These are phyloP conservation scores for Plasmopara viticola DNA, from an alignment of 352 stramenopile species.

Conservation along the genomic window DNA sequence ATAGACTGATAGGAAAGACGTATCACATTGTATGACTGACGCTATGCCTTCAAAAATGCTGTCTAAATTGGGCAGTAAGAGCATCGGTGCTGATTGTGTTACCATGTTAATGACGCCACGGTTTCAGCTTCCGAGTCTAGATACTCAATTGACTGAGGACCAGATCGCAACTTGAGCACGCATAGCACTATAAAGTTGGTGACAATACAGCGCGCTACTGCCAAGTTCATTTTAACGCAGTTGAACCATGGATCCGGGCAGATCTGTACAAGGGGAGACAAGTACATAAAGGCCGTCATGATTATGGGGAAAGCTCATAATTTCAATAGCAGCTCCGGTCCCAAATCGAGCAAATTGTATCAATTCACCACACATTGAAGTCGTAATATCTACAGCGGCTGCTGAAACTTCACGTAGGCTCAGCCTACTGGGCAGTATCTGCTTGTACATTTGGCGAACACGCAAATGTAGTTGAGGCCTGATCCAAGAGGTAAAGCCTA, in stretches of 20 bases:
- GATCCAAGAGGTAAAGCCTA: slow-evolving; percentile 36
- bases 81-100: slow-evolving; percentile 1
- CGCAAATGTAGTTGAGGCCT: slow-evolving; percentile 11
- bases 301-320: slow-evolving; percentile 43
- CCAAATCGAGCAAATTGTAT: slow-evolving; percentile 34
- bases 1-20: no score
- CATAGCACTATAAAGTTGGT: slow-evolving; percentile 34
- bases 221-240: no score
- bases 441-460: neutral
- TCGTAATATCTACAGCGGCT: slow-evolving; percentile 43
- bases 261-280: slow-evolving; percentile 22
- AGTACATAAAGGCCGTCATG: slow-evolving; percentile 53
- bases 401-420: slow-evolving; percentile 52
- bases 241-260: slow-evolving; percentile 3
- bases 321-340: slow-evolving; percentile 5
- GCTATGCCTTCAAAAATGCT: slow-evolving; percentile 11
- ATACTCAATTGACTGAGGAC: slow-evolving; percentile 45
- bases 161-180: slow-evolving; percentile 42
- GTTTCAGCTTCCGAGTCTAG: slow-evolving; percentile 32
- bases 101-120: slow-evolving; percentile 13
- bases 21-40: no score
- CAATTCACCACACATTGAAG: slow-evolving; percentile 40
- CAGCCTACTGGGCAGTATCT: slow-evolving; percentile 20
- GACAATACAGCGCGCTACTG: neutral
- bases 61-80: slow-evolving; percentile 21